Base-by-base conservation (phyloP, 441 rosid genomes). In the Erodium moschatum region DNA sequence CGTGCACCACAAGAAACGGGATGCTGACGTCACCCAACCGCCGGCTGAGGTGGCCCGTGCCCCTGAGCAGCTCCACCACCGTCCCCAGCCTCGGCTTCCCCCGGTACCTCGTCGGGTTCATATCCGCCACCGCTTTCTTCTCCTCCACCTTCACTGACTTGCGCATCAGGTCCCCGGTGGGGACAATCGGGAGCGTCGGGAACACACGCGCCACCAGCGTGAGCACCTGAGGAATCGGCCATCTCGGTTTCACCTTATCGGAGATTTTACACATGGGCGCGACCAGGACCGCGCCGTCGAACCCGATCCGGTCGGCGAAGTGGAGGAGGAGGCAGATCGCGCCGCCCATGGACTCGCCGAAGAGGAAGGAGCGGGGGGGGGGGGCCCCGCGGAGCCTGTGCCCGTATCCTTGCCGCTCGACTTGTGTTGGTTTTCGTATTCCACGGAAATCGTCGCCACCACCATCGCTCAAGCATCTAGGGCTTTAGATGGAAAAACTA, bases 201-300 rank as follows among this genome's bases (percentile, higher is more conserved):
- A 84, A n/a, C 66, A 90, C 79, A 65, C 73, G 83, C 0, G 92
- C 87, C n/a, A 92, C 68, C 52, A 79, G 15, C 2, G 80, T 67
- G 9, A 90, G 73, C 19, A 15, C 58, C 69, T 83, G 81, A 52
- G 89, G 84, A 68, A 92, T 79, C 58, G 97, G 96, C 97, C 94
- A 89, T 67, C 82, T 81, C 81, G 97, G 97, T 67, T 67, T 86
- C 19, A 83, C 77, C 64, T 83, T 81, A 31, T 91, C 93, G 0
- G 95, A 85, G 78, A 91, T 88, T 77, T 77, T 85, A 67, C 97
- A 89, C 96, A 91, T 91, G 18, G 96, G 96, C 6, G 96, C 91
- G 0, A 91, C 95, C 64, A 86, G 71, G 31, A 90, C 69, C 0
- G 95, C 93, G 1, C 97, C 96, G 13, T 77, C 79, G 58, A 87